Conservation (phyloP, 495 filamentous ascomycete genomes). For the Penicillium malachiteum region DNA sequence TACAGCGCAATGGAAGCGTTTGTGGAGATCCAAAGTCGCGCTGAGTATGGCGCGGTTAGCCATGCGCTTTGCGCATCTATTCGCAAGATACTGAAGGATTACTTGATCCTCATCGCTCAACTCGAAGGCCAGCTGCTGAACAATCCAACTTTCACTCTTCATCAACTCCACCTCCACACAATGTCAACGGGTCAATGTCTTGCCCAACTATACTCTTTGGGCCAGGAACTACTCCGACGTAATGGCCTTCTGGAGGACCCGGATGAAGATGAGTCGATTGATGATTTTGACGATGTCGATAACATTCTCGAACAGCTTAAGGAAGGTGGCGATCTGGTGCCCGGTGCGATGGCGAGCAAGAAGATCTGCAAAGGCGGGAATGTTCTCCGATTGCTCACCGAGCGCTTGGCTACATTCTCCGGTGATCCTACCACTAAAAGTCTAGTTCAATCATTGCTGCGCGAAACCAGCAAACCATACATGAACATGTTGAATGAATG, state of each 20-base stretch:
- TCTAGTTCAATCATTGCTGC: conserved; percentile 73
- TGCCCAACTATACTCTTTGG: conserved; percentile 80
- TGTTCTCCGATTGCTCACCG: conserved; percentile 80
- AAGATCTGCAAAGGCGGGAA: conserved; percentile 94
- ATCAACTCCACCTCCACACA: conserved; percentile 87
- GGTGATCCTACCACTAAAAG: conserved; percentile 86
- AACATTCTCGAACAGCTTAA: conserved; percentile 80
- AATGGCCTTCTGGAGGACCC: conserved; percentile 81
- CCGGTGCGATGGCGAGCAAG: conserved; percentile 77
- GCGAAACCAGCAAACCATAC: conserved; percentile 89
- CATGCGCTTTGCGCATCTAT: conserved; percentile 94
- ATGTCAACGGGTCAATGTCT: conserved; percentile 88
- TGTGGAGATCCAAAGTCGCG: conserved; percentile 87
- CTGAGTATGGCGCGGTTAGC: conserved; percentile 94
- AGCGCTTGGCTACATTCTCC: conserved; percentile 80
- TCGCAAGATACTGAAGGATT: conserved; percentile 86
- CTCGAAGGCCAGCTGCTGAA: conserved; percentile 88
- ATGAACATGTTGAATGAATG: conserved; percentile 99
- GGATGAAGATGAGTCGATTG: conserved; percentile 78
- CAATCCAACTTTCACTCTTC: conserved; percentile 82
- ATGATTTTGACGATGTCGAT: conserved; percentile 80
- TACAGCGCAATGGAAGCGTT: conserved; percentile 89
- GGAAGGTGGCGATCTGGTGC: conserved; percentile 73
- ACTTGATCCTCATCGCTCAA: conserved; percentile 87
- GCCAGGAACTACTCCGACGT: conserved; percentile 80